A percentile compares a stretch with the other conserved stretches of the same genome.
phyloP scores from a whole-genome alignment of 1,139 yeast genomes.

The Wickerhamiella infanticola region DNA sequence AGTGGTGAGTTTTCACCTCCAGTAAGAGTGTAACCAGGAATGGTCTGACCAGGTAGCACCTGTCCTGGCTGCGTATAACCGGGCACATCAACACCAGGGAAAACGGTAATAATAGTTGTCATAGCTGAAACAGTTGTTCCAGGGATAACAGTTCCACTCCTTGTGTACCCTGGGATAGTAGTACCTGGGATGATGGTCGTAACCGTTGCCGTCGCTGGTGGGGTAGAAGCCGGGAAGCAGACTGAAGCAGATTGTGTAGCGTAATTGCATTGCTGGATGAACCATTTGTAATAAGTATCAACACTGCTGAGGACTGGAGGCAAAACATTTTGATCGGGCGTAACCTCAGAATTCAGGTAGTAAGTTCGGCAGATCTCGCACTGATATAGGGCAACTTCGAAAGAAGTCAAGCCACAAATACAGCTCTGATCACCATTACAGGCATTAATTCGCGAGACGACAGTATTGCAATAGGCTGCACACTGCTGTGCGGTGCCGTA shows the following conservation, averaged over 20 bases:
- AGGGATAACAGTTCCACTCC: slow-evolving; percentile 10
- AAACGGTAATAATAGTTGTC: slow-evolving; percentile 6
- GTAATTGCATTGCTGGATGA: not conserved
- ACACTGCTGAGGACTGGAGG: not conserved
- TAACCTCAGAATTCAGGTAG: slow-evolving; percentile 1
- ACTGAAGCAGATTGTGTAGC: not conserved
- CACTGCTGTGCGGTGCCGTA: slow-evolving; percentile 4
- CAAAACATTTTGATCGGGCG: not conserved
- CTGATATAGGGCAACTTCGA: not conserved
- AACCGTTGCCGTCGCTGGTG: slow-evolving; percentile 10
- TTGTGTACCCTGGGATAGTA: not conserved
- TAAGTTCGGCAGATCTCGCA: slow-evolving; percentile 1
- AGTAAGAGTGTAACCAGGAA: slow-evolving; percentile 12
- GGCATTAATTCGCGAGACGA: not conserved
- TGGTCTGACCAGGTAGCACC: slow-evolving; percentile 12
- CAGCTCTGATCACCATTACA: slow-evolving; percentile 3
- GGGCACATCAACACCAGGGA: slow-evolving; percentile 13
- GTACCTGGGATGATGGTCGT: not conserved
- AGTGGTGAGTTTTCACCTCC: not conserved
- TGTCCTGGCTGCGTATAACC: slow-evolving; percentile 10
- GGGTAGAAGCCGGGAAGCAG: not conserved
- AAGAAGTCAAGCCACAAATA: slow-evolving; percentile 1
- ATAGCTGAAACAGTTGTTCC: slow-evolving; percentile 11
- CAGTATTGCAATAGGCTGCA: not conserved
- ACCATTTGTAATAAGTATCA: not conserved